phyloP scores from a whole-genome alignment of 148 eudicot genomes.

The Persicaria tinctoria region DNA sequence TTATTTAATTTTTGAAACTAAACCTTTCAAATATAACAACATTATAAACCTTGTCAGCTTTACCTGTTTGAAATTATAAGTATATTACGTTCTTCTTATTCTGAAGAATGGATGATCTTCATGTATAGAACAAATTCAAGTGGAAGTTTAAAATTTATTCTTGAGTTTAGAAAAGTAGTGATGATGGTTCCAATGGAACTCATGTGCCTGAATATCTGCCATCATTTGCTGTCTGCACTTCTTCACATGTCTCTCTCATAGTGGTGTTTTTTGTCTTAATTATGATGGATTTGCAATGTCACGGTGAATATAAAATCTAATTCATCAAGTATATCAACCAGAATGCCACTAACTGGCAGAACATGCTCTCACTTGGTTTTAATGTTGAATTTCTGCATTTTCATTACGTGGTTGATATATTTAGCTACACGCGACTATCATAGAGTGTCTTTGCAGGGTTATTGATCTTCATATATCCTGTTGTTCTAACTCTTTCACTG shows the following conservation, averaged over 20 bases:
- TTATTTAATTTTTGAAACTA: neutral
- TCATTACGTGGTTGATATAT: neutral
- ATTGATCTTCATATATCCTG: neutral
- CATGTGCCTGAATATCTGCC: neutral
- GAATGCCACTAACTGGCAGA: neutral
- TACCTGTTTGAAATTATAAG: neutral
- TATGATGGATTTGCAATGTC: neutral
- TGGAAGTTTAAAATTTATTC: neutral
- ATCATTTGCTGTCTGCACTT: neutral
- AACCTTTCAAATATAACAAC: neutral
- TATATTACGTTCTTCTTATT: neutral
- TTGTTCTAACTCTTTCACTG: conserved; percentile 22
- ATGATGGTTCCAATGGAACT: neutral
- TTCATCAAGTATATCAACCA: neutral
- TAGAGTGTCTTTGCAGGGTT: neutral
- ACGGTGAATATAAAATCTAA: neutral
- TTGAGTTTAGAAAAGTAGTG: neutral
- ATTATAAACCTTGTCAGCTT: neutral
- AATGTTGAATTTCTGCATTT: neutral
- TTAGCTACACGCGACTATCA: neutral
- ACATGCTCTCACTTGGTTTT: neutral
- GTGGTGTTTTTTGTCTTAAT: neutral
- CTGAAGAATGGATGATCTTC: neutral
- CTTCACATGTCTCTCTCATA: neutral
- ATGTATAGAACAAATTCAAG: neutral